These are phyloP conservation scores for Flammula alnicola DNA, from an alignment of 1,284 basidiomycete genomes.

Conservation along the genomic window DNA sequence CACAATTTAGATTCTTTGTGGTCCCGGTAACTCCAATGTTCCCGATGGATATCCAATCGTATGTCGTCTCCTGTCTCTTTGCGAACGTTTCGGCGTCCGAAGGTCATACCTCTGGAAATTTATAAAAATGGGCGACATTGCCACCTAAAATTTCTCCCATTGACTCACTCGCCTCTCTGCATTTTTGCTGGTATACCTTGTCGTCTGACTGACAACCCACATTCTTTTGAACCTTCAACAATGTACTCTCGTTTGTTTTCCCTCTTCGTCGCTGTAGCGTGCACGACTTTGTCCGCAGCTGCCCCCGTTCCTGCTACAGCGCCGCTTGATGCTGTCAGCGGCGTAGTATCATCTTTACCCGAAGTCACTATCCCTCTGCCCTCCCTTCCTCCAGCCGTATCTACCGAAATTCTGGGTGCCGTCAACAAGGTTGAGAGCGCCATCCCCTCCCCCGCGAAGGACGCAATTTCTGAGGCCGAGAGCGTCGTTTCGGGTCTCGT, in stretches of 20 bases:
- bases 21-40: too few species aligned
- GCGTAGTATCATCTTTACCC: background rate
- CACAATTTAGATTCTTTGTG: too few species aligned
- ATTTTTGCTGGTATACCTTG: background rate
- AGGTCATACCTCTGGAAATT: too few species aligned
- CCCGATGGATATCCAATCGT: too few species aligned
- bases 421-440: background rate
- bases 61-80: too few species aligned
- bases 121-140: too few species aligned
- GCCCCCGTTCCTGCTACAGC: conserved; percentile 3
- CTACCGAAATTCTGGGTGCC: too few species aligned
- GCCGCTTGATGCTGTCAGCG: background rate
- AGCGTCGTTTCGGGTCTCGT: background rate
- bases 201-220: conserved; percentile 9
- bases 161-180: background rate
- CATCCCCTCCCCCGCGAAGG: background rate
- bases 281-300: conserved; percentile 3
- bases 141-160: background rate
- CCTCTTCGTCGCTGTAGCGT: background rate
- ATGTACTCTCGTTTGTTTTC: conserved; percentile 10
- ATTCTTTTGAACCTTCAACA: conserved; percentile 9
- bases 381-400: background rate
- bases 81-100: too few species aligned
- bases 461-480: background rate
- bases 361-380: too few species aligned